phyloP scores from a whole-genome alignment of 2,329 filamentous ascomycete species.

The Claviceps purpurea region DNA sequence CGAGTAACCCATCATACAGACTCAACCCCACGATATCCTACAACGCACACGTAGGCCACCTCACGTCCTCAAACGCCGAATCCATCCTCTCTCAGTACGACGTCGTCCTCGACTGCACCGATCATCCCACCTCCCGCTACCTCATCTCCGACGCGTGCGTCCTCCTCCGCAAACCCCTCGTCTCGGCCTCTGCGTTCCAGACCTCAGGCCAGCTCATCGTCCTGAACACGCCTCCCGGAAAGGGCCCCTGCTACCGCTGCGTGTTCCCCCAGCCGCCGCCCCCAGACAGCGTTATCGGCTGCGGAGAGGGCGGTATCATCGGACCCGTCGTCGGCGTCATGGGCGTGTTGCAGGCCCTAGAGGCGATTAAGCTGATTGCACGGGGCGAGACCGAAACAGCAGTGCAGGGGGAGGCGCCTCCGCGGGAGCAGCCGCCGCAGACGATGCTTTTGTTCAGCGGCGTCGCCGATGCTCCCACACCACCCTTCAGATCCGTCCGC shows the following conservation, averaged over 20 bases:
- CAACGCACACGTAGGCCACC: constrained; percentile 45
- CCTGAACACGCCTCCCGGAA: constrained; percentile 67
- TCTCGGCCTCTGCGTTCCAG: constrained; percentile 80
- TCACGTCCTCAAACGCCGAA: constrained; percentile 56
- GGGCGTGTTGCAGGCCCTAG: constrained; percentile 83
- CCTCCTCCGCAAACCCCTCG: constrained; percentile 61
- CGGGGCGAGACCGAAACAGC: constrained; percentile 15
- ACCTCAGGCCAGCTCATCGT: constrained; percentile 84
- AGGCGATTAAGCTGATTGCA: constrained; percentile 73
- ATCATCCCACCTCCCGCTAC: constrained; percentile 83
- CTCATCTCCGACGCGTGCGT: constrained; percentile 85
- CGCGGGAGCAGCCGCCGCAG: constrained; percentile 16
- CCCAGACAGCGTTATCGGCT: constrained; percentile 67
- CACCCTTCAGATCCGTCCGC: constrained; percentile 56
- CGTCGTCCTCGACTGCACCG: constrained; percentile 84
- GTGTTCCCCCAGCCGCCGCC: constrained; percentile 83
- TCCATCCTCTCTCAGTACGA: constrained; percentile 60
- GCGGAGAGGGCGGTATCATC: constrained; percentile 84
- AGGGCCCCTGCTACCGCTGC: constrained; percentile 82
- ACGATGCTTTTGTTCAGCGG: constrained; percentile 36
- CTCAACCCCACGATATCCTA: constrained; percentile 63
- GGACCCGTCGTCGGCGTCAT: constrained; percentile 88
- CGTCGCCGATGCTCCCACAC: constrained; percentile 12
- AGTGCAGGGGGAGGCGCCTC: neutral
- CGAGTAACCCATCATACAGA: constrained; percentile 22